phyloP scores from a whole-genome alignment of 306 rosid genomes.

The Pterocarpus macrocarpus region DNA sequence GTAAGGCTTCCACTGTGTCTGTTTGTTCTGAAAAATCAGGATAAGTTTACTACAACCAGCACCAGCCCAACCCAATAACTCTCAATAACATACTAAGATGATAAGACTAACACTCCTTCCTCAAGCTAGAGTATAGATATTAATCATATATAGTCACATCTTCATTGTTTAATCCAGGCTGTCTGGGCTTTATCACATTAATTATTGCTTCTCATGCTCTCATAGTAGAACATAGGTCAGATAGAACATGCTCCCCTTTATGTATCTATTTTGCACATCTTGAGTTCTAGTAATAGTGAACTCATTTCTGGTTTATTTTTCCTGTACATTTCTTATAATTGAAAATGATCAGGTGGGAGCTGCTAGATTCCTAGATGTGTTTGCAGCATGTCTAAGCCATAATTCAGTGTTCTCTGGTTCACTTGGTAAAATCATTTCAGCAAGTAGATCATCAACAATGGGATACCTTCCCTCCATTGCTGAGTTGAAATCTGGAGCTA shows the following conservation, averaged over 20 bases:
- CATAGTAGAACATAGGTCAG: background rate
- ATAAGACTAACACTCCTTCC: background rate
- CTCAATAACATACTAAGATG: conserved; percentile 22
- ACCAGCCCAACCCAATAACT: background rate
- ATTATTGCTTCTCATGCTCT: conserved; percentile 29
- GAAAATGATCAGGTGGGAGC: conserved; percentile 73
- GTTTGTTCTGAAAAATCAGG: background rate
- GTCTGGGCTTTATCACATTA: conserved; percentile 2
- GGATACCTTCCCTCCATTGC: conserved; percentile 82
- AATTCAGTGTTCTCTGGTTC: conserved; percentile 85
- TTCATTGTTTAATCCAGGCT: conserved; percentile 20
- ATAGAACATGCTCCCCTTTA: conserved; percentile 1
- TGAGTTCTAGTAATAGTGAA: conserved; percentile 19
- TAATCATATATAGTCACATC: conserved; percentile 8
- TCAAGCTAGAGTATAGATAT: conserved; percentile 10
- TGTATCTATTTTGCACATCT: conserved; percentile 24
- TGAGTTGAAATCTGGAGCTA: conserved; percentile 79
- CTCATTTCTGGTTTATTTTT: conserved; percentile 28
- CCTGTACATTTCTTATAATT: conserved; percentile 41
- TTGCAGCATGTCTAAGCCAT: conserved; percentile 83
- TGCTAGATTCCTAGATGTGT: conserved; percentile 77
- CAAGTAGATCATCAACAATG: conserved; percentile 64
- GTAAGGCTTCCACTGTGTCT: background rate
- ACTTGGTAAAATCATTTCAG: conserved; percentile 65
- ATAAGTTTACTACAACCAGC: background rate